Percentiles rank a stretch among this genome's conserved stretches.
Conservation (phyloP, 495 filamentous ascomycete species). For the Penicillium dipodomyicola region DNA sequence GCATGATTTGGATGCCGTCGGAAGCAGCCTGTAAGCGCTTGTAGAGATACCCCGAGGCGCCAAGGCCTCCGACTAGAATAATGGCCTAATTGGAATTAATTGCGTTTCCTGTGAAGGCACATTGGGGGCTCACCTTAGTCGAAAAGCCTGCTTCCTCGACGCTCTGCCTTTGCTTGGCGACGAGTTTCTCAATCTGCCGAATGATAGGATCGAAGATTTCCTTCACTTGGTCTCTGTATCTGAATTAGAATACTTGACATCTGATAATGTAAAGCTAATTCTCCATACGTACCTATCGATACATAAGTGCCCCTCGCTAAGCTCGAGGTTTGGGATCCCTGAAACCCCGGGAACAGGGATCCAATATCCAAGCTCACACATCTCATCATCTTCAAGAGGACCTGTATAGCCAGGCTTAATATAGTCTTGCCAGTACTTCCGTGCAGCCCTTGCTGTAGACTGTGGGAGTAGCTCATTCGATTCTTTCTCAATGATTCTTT, state of each 20-base stretch:
- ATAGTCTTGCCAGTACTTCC: constrained; percentile 26
- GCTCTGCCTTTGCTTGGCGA: constrained; percentile 54
- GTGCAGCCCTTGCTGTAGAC: not conserved
- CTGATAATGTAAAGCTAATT: not conserved
- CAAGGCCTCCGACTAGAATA: constrained; percentile 71
- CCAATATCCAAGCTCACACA: constrained; percentile 12
- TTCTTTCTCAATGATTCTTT: constrained; percentile 22
- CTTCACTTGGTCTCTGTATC: constrained; percentile 38
- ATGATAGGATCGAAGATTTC: constrained; percentile 59
- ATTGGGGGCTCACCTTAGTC: constrained; percentile 16
- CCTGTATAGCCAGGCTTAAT: constrained; percentile 23
- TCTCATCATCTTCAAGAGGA: constrained; percentile 1
- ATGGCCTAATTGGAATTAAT: constrained; percentile 45
- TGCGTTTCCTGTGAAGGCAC: not conserved
- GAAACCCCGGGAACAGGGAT: constrained; percentile 21
- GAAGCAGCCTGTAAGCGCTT: constrained; percentile 47
- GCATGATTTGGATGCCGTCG: constrained; percentile 52
- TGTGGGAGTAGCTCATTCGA: constrained; percentile 10
- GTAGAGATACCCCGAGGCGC: constrained; percentile 64
- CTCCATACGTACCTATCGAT: constrained; percentile 18
- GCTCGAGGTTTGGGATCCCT: constrained; percentile 10
- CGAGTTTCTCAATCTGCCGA: constrained; percentile 54
- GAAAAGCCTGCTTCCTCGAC: constrained; percentile 20
- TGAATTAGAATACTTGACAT: not conserved
- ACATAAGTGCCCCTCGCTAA: constrained; percentile 20